Conservation (phyloP, 768 basidiomycete genomes). For the Lentinus brumalis region DNA sequence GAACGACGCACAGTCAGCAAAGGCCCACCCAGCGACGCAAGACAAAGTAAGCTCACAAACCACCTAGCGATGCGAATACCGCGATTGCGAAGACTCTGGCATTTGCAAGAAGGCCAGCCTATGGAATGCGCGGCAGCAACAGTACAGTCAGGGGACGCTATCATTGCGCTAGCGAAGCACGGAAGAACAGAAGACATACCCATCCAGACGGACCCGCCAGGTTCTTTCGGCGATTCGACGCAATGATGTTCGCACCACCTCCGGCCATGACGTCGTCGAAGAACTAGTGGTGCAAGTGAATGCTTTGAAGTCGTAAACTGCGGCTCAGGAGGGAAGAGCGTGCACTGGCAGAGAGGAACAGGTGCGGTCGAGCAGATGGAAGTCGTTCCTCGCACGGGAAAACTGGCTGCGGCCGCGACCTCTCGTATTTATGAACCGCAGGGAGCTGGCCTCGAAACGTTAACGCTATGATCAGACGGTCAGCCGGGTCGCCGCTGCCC, state of each 20-base stretch:
- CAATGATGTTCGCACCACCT: slow-evolving; percentile 38
- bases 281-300: background rate
- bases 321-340: background rate
- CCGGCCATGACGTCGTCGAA: slow-evolving; percentile 43
- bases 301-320: background rate
- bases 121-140: slow-evolving; percentile 12
- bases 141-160: background rate
- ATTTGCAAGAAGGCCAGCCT: slow-evolving; percentile 71
- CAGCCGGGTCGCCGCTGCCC: background rate
- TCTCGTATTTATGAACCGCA: background rate
- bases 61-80: slow-evolving; percentile 79
- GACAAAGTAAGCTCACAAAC: slow-evolving; percentile 51
- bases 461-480: background rate
- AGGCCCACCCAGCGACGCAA: background rate
- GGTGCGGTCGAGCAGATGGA: background rate
- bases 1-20: slow-evolving; percentile 10
- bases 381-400: background rate
- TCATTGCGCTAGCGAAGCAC: background rate
- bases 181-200: slow-evolving; percentile 40
- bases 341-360: background rate
- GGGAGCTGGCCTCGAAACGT: background rate
- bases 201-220: slow-evolving; percentile 69
- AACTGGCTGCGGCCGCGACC: background rate
- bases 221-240: slow-evolving; percentile 50
- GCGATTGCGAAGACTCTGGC: slow-evolving; percentile 65